Percentiles rank a stretch among this genome's conserved stretches.
phyloP scores from a whole-genome alignment of 169 alveolate species.

The Plasmodium relictum region DNA sequence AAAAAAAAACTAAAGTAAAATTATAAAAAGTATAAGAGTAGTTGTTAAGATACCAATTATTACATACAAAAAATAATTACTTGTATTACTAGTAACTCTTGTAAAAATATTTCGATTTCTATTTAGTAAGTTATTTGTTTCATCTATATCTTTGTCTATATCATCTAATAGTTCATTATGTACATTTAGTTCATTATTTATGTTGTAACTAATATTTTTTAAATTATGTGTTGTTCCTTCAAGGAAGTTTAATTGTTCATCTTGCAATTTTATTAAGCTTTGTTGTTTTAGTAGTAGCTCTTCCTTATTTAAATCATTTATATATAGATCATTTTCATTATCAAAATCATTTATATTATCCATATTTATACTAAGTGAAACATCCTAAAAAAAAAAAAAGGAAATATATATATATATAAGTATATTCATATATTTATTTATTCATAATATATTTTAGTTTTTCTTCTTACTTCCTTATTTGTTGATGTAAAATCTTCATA shows the following conservation, averaged over 20 bases:
- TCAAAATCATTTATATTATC: conserved; percentile 43
- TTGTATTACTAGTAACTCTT: conserved; percentile 79
- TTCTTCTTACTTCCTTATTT: conserved; percentile 26
- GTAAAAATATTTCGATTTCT: conserved; percentile 81
- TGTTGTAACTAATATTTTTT: conserved; percentile 82
- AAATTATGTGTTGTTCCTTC: conserved; percentile 84
- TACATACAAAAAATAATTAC: conserved; percentile 80
- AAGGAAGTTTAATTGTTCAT: conserved; percentile 81
- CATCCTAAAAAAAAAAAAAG: conserved; percentile 32
- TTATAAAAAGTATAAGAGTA: conserved; percentile 75
- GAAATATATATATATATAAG: neutral
- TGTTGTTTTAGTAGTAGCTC: conserved; percentile 67
- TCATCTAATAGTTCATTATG: conserved; percentile 84
- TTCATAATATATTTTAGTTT: neutral
- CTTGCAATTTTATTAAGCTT: conserved; percentile 84
- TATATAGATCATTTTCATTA: conserved; percentile 34
- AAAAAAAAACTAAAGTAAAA: conserved; percentile 39
- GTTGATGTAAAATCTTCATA: conserved; percentile 60
- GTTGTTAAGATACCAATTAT: conserved; percentile 78
- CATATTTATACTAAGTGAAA: conserved; percentile 49
- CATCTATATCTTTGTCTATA: conserved; percentile 81
- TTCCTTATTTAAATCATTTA: conserved; percentile 51
- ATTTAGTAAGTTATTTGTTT: conserved; percentile 77
- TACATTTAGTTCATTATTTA: conserved; percentile 82
- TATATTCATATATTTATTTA: neutral